Evolutionary conservation across 495 filamentous ascomycete genomes (phyloP), one percentile per base, ranked within the genome.

Genomic region (Recurvomyces mirabilis): DNA sequence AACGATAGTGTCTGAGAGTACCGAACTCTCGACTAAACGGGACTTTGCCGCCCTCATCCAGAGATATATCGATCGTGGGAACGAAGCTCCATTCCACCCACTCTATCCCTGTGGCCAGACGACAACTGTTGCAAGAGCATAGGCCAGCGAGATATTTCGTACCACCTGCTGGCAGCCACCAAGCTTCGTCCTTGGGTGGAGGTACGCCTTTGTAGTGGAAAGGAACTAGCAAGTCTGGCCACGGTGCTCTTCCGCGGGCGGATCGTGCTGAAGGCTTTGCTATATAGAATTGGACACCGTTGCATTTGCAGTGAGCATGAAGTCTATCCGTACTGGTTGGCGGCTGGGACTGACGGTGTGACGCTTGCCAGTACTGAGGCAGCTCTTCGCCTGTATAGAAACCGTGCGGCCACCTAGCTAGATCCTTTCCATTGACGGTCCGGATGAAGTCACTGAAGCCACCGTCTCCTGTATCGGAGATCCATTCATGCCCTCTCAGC

Each of bases 1-100:
- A 78, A 5, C 62, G 54, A 57, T 79, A 79, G 17, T 45, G 60
- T 43, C 61, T 66, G 55, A 82, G 60, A 1, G 65, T 70, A 3
- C 74, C 69, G 44, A 74, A 78, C 19, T 67, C 58, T 3, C 28
- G 43, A 4, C 26, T 23, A 24, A 35, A 49, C 1, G 49, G 35
- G 17, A 19, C 15, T 1, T 23, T 22, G 24, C 47, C 53, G 17
- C 56, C 49, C 0, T 39, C 46, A 7, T 46, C 33, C 22, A 77
- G 64, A 39, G 64, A 60, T 47, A 85, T 75, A 49, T 82, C 79
- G 7, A 60, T 57, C 38, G 69, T 69, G 4, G 79, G 79, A 13
- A 83, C 60, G 47, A 84, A 85, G 0, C 75, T 69, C 79, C 82
- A 87, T 7, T 68, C 58, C 47, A 81, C 76, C 38, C 81, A 72